These are phyloP conservation scores for Hymenoscyphus repandus DNA, from an alignment of 2,329 filamentous ascomycete species.

Conservation along the genomic window DNA sequence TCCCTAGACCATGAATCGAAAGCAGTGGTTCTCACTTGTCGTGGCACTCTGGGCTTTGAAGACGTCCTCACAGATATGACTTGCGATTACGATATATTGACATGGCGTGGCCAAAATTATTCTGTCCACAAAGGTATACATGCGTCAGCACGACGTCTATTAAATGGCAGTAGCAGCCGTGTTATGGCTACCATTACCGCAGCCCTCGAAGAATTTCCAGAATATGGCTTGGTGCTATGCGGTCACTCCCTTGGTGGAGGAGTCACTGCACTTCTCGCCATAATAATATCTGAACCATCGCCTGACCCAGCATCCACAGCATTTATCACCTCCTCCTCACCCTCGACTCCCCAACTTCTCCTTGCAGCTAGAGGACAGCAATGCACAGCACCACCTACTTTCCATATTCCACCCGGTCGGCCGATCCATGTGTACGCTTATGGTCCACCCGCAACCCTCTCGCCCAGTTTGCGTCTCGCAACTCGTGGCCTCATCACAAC, in stretches of 20 bases:
- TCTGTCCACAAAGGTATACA: conserved; percentile 54
- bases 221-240: conserved; percentile 51
- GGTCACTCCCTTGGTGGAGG: conserved; percentile 51
- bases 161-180: conserved; percentile 43
- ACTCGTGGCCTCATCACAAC: conserved; percentile 72
- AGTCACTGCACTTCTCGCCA: conserved; percentile 49
- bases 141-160: conserved; percentile 46
- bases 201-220: conserved; percentile 47
- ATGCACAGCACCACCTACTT: conserved; percentile 24
- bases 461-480: conserved; percentile 60
- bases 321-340: conserved; percentile 59
- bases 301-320: conserved; percentile 34
- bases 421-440: conserved; percentile 78
- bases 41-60: conserved; percentile 52
- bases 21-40: conserved; percentile 49
- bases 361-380: conserved; percentile 49
- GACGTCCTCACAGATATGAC: conserved; percentile 54
- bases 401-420: conserved; percentile 59
- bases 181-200: conserved; percentile 48
- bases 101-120: conserved; percentile 45
- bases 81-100: conserved; percentile 48
- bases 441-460: conserved; percentile 69
- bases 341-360: conserved; percentile 63
- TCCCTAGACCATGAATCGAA: conserved; percentile 53
- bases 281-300: conserved; percentile 45